These are phyloP conservation scores for Backusella parvicylindrica DNA, from an alignment of 192 early-diverging fungal genomes.

Conservation along the genomic window DNA sequence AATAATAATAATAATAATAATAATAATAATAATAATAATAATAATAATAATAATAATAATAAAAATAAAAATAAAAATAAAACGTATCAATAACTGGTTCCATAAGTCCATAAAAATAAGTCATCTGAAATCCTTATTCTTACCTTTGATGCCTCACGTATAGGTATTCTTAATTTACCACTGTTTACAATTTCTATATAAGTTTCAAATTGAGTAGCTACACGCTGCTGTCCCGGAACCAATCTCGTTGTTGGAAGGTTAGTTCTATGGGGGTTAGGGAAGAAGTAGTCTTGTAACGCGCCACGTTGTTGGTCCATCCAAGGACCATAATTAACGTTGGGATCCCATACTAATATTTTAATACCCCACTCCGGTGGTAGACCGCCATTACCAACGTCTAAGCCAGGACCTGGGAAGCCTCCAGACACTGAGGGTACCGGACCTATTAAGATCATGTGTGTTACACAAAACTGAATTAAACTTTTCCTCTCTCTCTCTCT, in stretches of 20 bases:
- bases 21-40: too few relatives aligned
- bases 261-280: conserved; percentile 61
- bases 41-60: too few relatives aligned
- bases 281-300: conserved; percentile 66
- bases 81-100: neutral
- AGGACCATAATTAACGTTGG: conserved; percentile 68
- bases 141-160: conserved; percentile 72
- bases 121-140: neutral
- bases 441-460: conserved; percentile 8
- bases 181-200: conserved; percentile 57
- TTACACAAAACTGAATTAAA: neutral
- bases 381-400: conserved; percentile 46
- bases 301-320: conserved; percentile 78
- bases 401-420: neutral
- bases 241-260: conserved; percentile 41
- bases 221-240: conserved; percentile 52
- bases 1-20: too few relatives aligned
- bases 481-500: neutral
- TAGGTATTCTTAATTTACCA: conserved; percentile 59
- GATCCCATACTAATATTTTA: conserved; percentile 52
- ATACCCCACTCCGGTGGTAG: conserved; percentile 70
- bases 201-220: conserved; percentile 53
- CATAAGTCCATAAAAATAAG: neutral
- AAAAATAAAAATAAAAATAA: neutral
- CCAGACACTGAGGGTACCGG: neutral